Evolutionary conservation across 257 asterid species (phyloP).

Genomic region (Solanum neorickii): DNA sequence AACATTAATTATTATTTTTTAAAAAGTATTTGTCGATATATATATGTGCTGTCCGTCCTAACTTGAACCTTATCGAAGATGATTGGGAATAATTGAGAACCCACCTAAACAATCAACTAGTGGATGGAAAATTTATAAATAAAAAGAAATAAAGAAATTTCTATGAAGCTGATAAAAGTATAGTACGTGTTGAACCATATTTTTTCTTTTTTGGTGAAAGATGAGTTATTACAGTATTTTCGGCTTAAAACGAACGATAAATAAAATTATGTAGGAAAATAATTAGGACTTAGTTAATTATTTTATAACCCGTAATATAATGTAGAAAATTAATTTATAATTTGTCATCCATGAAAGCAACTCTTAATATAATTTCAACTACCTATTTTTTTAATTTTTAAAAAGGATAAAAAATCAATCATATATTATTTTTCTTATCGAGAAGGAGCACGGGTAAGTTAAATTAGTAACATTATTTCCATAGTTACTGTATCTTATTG

Average conservation of each 20-base stretch:
- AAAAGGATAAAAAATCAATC: background rate
- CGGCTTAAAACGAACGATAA: background rate
- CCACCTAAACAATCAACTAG: background rate
- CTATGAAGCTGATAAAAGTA: background rate
- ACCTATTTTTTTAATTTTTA: background rate
- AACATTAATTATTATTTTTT: too few relatives aligned
- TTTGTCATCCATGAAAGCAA: background rate
- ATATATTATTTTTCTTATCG: background rate
- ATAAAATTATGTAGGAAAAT: background rate
- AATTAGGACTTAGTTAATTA: background rate
- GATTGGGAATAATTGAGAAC: slow-evolving; percentile 11
- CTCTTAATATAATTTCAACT: background rate
- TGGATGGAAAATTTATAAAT: background rate
- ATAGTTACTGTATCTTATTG: background rate
- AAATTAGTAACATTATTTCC: background rate
- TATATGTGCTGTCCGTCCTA: background rate
- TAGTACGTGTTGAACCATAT: background rate
- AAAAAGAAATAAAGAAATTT: background rate
- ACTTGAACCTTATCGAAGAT: slow-evolving; percentile 2
- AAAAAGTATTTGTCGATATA: background rate
- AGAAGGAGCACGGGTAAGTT: background rate
- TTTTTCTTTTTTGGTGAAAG: background rate
- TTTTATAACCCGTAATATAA: background rate
- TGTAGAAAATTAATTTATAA: background rate
- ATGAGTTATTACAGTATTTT: background rate